Evolutionary conservation across 225 moss, liverwort and hornwort genomes (phyloP).

Genomic region (Thuidium tamariscinum): DNA sequence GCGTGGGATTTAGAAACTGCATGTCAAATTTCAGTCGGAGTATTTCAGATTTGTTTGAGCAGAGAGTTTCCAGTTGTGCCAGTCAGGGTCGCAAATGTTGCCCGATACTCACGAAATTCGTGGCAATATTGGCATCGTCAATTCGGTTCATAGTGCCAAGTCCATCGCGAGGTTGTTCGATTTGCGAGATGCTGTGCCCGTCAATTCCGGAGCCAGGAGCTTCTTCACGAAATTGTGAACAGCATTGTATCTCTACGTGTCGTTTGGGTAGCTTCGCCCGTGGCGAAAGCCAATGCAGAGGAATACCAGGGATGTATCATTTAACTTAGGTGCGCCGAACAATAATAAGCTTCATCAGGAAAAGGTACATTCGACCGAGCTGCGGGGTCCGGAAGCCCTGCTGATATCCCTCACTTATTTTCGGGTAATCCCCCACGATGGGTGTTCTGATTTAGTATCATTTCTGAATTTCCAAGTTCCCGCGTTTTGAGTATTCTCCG

Average conservation of each 20-base stretch:
- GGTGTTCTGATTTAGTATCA: not conserved
- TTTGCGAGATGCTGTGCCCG: not conserved
- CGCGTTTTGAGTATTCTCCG: not conserved
- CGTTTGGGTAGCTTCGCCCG: not conserved
- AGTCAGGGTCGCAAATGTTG: not conserved
- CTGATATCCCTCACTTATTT: not conserved
- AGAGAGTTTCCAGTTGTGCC: not conserved
- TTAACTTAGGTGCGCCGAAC: not conserved
- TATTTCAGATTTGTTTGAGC: not conserved
- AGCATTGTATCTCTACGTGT: not conserved
- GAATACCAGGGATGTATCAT: not conserved
- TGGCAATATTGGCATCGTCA: not conserved
- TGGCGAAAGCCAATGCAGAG: not conserved
- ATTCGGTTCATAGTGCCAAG: not conserved
- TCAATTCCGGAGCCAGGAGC: not conserved
- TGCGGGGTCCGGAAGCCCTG: constrained; percentile 2
- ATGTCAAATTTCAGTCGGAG: not conserved
- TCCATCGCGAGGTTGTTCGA: not conserved
- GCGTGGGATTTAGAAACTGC: not conserved
- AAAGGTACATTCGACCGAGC: not conserved
- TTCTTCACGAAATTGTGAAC: not conserved
- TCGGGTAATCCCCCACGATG: not conserved
- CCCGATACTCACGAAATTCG: not conserved
- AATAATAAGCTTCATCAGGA: not conserved
- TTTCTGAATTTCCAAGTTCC: not conserved